Evolutionary conservation across 148 eudicot genomes (phyloP).

Genomic region (Tetragonia tetragonoides): DNA sequence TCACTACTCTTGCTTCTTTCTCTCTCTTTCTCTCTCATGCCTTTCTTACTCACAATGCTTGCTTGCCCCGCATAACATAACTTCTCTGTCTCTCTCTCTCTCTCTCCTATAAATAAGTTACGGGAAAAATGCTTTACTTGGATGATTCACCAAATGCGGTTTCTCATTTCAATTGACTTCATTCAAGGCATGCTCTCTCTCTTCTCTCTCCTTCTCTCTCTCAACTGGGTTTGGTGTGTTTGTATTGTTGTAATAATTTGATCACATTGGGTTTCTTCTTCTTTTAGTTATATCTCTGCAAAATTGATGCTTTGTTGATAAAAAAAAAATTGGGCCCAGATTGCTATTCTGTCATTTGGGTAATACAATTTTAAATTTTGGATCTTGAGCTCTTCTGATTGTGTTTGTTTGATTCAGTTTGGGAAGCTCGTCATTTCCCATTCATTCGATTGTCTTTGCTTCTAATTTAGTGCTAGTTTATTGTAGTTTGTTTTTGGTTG

Average conservation of each 20-base stretch:
- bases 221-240: neutral
- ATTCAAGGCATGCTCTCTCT: slow-evolving; percentile 26
- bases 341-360: slow-evolving; percentile 1
- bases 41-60: slow-evolving; percentile 2
- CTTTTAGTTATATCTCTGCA: slow-evolving; percentile 6
- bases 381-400: neutral
- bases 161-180: slow-evolving; percentile 3
- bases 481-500: neutral
- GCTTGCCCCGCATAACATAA: slow-evolving; percentile 11
- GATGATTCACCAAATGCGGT: slow-evolving; percentile 23
- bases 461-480: slow-evolving; percentile 7
- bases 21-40: slow-evolving; percentile 6
- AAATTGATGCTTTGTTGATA: neutral
- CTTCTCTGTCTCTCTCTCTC: neutral
- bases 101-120: neutral
- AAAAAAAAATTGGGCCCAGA: neutral
- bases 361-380: neutral
- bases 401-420: slow-evolving; percentile 22
- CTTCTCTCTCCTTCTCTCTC: slow-evolving; percentile 9
- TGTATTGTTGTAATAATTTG: neutral
- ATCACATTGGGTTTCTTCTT: neutral
- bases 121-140: slow-evolving; percentile 1
- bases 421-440: neutral
- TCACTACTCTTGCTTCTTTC: neutral
- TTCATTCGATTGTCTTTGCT: neutral